phyloP scores from a whole-genome alignment of 768 basidiomycete genomes.

The Rhizopogon sp. region DNA sequence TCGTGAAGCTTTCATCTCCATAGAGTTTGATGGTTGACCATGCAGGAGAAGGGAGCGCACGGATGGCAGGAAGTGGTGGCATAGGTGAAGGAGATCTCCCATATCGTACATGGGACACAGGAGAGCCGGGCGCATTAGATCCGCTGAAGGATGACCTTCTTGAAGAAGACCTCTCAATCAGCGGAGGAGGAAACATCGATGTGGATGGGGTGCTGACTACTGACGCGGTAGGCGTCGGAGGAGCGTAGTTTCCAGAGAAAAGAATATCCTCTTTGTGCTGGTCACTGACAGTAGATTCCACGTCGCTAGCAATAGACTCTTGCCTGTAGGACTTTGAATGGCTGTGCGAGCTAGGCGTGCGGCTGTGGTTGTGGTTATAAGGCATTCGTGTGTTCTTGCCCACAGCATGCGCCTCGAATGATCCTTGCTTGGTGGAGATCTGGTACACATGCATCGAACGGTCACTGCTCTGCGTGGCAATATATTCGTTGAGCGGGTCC shows the following conservation, averaged over 20 bases:
- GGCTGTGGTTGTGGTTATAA: slow-evolving; percentile 50
- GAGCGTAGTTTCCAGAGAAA: slow-evolving; percentile 29
- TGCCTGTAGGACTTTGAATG: slow-evolving; percentile 61
- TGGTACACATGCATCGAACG: slow-evolving; percentile 93
- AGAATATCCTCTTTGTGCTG: slow-evolving; percentile 40
- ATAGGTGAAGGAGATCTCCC: slow-evolving; percentile 86
- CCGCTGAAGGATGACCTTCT: slow-evolving; percentile 66
- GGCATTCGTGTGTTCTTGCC: slow-evolving; percentile 82
- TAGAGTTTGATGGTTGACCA: slow-evolving; percentile 81
- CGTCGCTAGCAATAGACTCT: slow-evolving; percentile 73
- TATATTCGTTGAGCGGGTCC: slow-evolving; percentile 96
- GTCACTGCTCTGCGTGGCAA: slow-evolving; percentile 96
- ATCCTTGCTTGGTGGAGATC: slow-evolving; percentile 73
- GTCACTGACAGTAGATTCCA: slow-evolving; percentile 61
- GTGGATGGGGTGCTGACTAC: slow-evolving; percentile 62
- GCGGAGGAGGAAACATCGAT: slow-evolving; percentile 36
- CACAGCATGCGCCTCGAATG: slow-evolving; percentile 85
- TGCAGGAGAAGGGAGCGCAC: slow-evolving; percentile 54
- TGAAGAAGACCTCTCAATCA: slow-evolving; percentile 61
- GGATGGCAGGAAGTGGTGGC: slow-evolving; percentile 91
- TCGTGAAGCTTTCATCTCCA: slow-evolving; percentile 91
- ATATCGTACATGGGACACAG: slow-evolving; percentile 52
- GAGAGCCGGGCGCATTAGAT: slow-evolving; percentile 76
- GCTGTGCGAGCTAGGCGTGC: slow-evolving; percentile 61
- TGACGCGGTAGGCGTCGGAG: slow-evolving; percentile 63